A percentile compares a stretch with the other conserved stretches of the same genome.
phyloP scores from a whole-genome alignment of 345 rosid genomes.

The Punica granatum region DNA sequence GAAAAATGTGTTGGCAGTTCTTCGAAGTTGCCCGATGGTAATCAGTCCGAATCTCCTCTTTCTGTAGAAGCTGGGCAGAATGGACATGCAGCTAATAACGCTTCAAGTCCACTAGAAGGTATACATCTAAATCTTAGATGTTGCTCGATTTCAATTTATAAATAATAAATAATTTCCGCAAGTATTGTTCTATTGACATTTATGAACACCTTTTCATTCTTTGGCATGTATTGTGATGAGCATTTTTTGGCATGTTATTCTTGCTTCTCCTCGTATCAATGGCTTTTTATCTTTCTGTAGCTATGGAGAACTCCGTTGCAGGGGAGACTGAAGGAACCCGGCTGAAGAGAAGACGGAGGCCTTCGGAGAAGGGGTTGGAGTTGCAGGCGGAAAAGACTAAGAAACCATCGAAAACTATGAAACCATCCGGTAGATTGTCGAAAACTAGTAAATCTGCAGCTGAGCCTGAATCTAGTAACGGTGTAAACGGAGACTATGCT shows the following conservation, averaged over 20 bases:
- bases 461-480: conserved; percentile 47
- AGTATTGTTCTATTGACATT: too few relatives aligned
- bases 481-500: conserved; percentile 37
- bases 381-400: conserved; percentile 86
- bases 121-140: conserved; percentile 6
- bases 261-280: background rate
- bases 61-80: conserved; percentile 74
- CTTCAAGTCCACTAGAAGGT: conserved; percentile 83
- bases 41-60: conserved; percentile 68
- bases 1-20: conserved; percentile 52
- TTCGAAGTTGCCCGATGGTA: conserved; percentile 58
- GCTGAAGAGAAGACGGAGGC: conserved; percentile 71
- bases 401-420: conserved; percentile 53
- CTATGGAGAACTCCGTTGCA: conserved; percentile 24
- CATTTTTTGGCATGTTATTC: background rate
- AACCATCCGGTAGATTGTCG: conserved; percentile 47
- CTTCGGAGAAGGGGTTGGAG: conserved; percentile 94
- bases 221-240: too few relatives aligned
- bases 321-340: conserved; percentile 78
- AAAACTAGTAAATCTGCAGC: conserved; percentile 48
- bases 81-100: conserved; percentile 49
- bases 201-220: too few relatives aligned
- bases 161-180: background rate
- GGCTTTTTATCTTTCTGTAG: conserved; percentile 4
- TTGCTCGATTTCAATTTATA: background rate